phyloP scores from a whole-genome alignment of 768 basidiomycete species.

The Rhizopogon vulgaris region DNA sequence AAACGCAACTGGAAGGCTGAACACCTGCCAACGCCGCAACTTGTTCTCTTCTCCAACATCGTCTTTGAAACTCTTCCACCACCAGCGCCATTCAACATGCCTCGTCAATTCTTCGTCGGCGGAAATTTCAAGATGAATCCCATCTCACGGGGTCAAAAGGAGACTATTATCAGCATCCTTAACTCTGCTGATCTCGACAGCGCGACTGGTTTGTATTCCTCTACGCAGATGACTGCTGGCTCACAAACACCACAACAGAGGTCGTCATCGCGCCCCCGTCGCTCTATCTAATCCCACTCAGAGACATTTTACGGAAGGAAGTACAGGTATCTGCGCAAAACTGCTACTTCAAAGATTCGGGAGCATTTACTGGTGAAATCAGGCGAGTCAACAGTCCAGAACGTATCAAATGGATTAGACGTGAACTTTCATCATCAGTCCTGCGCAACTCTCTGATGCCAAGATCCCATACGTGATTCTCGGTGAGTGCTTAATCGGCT shows the following conservation, averaged over 20 bases:
- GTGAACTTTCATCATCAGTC: constrained; percentile 36
- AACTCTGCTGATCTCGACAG: constrained; percentile 79
- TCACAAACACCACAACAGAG: constrained; percentile 43
- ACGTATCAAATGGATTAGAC: neutral
- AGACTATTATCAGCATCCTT: constrained; percentile 57
- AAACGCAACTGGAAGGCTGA: neutral
- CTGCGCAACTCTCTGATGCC: constrained; percentile 81
- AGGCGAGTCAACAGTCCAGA: constrained; percentile 46
- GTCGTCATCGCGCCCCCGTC: constrained; percentile 90
- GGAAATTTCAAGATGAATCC: constrained; percentile 99
- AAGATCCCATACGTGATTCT: constrained; percentile 88
- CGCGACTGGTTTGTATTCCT: constrained; percentile 51
- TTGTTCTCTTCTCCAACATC: neutral
- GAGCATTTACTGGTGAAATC: constrained; percentile 96
- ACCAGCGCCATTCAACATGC: constrained; percentile 34
- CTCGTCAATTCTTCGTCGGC: constrained; percentile 89
- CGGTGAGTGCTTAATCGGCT: constrained; percentile 38
- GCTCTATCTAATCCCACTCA: constrained; percentile 76
- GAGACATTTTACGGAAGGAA: constrained; percentile 54
- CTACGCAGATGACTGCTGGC: constrained; percentile 7
- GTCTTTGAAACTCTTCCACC: neutral
- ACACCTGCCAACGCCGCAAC: neutral
- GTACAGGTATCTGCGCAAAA: constrained; percentile 89
- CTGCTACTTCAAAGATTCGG: constrained; percentile 73
- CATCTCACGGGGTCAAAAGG: constrained; percentile 54